Percentiles rank a stretch among this genome's conserved stretches.
These are phyloP conservation scores for Fagopyrum esculentum DNA, from an alignment of 148 eudicot species.

Conservation along the genomic window DNA sequence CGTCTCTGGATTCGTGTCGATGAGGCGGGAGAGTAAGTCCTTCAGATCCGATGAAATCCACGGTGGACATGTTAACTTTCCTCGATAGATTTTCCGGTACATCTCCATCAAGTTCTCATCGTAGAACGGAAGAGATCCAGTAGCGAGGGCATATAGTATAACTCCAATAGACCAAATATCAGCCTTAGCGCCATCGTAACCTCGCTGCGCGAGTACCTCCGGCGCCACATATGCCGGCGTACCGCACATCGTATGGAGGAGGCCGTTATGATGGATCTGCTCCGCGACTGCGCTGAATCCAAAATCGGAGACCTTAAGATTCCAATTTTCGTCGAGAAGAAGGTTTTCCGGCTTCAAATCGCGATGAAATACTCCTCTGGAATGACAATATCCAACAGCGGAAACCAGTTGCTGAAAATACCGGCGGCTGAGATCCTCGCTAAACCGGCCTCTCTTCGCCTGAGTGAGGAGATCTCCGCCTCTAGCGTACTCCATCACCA, in stretches of 20 bases:
- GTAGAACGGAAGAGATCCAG: conserved; percentile 69
- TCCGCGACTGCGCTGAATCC: conserved; percentile 47
- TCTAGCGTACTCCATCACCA: conserved; percentile 65
- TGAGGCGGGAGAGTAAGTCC: conserved; percentile 34
- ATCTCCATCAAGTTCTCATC: conserved; percentile 65
- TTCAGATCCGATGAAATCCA: conserved; percentile 58
- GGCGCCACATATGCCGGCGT: conserved; percentile 93
- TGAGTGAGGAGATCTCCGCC: conserved; percentile 70
- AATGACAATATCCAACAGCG: conserved; percentile 60
- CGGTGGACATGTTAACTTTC: conserved; percentile 54
- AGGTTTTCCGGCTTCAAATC: conserved; percentile 74
- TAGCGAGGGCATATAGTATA: conserved; percentile 43
- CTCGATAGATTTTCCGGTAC: conserved; percentile 65
- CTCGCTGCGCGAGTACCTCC: conserved; percentile 57
- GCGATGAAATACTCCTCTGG: conserved; percentile 61
- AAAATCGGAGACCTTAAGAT: conserved; percentile 55
- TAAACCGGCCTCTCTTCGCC: conserved; percentile 54
- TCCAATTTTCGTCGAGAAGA: conserved; percentile 59
- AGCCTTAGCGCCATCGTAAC: conserved; percentile 64
- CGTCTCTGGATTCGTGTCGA: conserved; percentile 55
- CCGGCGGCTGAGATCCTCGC: conserved; percentile 64
- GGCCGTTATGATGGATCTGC: conserved; percentile 31
- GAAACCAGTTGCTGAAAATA: conserved; percentile 66
- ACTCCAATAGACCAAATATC: conserved; percentile 79
- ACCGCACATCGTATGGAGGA: conserved; percentile 67